These are phyloP conservation scores for Syncephalastrum monosporum DNA, from an alignment of 371 early-diverging fungal species.

Conservation along the genomic window DNA sequence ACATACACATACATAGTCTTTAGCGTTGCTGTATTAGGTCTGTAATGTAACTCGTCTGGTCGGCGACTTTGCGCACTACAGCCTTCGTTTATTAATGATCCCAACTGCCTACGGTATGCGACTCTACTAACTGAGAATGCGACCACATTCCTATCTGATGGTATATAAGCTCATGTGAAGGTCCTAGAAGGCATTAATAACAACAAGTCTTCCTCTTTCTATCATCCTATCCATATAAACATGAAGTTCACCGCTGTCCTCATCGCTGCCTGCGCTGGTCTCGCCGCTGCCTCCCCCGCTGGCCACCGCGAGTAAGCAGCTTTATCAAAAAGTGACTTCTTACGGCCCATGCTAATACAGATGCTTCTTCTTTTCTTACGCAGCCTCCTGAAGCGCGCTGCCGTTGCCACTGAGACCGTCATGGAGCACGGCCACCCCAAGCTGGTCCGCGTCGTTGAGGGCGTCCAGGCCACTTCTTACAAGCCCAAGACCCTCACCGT, in stretches of 20 bases:
- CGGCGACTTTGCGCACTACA: background rate
- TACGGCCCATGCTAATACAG: background rate
- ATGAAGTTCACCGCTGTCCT: slow-evolving; percentile 4
- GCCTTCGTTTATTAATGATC: background rate
- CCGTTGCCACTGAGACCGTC: slow-evolving; percentile 7
- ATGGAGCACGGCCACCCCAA: background rate
- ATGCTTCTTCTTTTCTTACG: background rate
- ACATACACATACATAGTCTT: too few relatives aligned
- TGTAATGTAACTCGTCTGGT: too few relatives aligned
- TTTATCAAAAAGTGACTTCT: background rate
- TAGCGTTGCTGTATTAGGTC: too few relatives aligned
- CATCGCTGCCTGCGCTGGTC: slow-evolving; percentile 4
- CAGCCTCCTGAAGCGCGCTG: background rate
- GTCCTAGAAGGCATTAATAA: background rate
- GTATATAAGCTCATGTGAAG: background rate
- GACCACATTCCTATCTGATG: slow-evolving; percentile 1
- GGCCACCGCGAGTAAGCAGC: slow-evolving; percentile 3
- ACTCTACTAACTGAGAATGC: background rate
- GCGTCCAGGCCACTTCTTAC: background rate
- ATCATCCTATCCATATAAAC: too few relatives aligned
- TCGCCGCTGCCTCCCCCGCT: slow-evolving; percentile 6
- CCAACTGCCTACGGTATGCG: slow-evolving; percentile 4
- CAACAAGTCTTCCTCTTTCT: too few relatives aligned
- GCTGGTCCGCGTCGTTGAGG: slow-evolving; percentile 1
- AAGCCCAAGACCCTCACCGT: background rate